Conservation (phyloP, 257 asterid genomes). For the Prunella vulgaris region DNA sequence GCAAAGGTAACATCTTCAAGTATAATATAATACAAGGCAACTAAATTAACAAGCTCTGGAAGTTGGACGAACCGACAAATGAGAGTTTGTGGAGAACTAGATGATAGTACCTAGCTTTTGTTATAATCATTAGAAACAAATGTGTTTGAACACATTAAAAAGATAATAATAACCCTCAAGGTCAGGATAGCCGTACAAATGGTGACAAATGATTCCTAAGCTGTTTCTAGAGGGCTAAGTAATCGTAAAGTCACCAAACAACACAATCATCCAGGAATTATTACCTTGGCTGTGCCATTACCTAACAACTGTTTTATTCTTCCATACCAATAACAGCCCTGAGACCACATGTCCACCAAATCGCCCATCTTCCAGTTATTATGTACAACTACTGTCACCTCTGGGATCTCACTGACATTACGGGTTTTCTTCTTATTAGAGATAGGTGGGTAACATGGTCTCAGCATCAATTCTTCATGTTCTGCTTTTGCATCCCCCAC, state of each 20-base stretch:
- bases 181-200: not conserved
- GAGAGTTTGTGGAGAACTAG: not conserved
- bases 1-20: not conserved
- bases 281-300: slow-evolving; percentile 57
- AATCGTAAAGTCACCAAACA: not conserved
- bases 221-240: not conserved
- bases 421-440: slow-evolving; percentile 29
- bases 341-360: slow-evolving; percentile 60
- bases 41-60: not conserved
- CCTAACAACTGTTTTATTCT: slow-evolving; percentile 39
- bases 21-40: not conserved
- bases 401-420: slow-evolving; percentile 27
- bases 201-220: not conserved
- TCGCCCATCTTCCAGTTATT: slow-evolving; percentile 75
- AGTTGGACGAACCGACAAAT: not conserved
- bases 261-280: not conserved
- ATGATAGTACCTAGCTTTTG: not conserved
- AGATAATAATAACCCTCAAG: too few species aligned
- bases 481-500: slow-evolving; percentile 18
- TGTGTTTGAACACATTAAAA: not conserved
- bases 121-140: not conserved
- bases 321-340: slow-evolving; percentile 66
- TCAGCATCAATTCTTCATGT: slow-evolving; percentile 43
- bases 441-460: slow-evolving; percentile 64
- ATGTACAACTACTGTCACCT: slow-evolving; percentile 40